Evolutionary conservation across 768 basidiomycete species (phyloP), one percentile per base, ranked within the genome.

Genomic region (Hygrocybe punicea): DNA sequence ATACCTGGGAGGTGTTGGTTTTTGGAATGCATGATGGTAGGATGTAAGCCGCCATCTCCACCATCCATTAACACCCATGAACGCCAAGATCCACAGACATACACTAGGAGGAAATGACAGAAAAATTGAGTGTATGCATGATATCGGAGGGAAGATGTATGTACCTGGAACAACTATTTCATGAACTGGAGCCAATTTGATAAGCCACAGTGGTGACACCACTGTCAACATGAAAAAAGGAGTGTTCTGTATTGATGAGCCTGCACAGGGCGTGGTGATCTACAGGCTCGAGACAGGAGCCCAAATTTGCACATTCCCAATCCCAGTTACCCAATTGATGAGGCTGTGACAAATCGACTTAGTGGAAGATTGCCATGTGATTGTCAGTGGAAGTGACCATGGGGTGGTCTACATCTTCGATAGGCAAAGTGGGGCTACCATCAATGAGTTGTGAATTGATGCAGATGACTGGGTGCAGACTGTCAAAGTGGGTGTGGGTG

Each of bases 351-450:
- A 60, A 35, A 59, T 66, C 11, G 58, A 45, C 13, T 63, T 66
- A 25, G 60, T 53, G 14, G 49, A 61, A 17, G 35, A 58, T 24
- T 48, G 52, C n/a, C 40, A 49, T 25, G 51, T 50, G 8, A 45
- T 64, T 16, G 40, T 66, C 24, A 55, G 61, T 34, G 65, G 65
- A 29, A 66, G 65, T 50, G 64, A 66, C 51, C 62, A 66, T 50
- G 62, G 65, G 6, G 33, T 49, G 6, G 58, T 62, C 9, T 64
- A 65, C 47, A 53, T 65, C 19, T 66, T 66, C 47, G 60, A 66
- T 9, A 21, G 55, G 9, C 61, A 58, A 21, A 61, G 59, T 16
- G 65, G 65, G 11, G 10, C 33, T 3, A 17, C 56, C n/a, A 25
- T 65, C 23, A 45, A 58, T 35, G 58, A 37, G 21, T 42, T 66